A percentile compares a stretch with the other conserved stretches of the same genome.
Evolutionary conservation across 352 stramenopile genomes (phyloP).

Genomic region (Pythium dissimile): DNA sequence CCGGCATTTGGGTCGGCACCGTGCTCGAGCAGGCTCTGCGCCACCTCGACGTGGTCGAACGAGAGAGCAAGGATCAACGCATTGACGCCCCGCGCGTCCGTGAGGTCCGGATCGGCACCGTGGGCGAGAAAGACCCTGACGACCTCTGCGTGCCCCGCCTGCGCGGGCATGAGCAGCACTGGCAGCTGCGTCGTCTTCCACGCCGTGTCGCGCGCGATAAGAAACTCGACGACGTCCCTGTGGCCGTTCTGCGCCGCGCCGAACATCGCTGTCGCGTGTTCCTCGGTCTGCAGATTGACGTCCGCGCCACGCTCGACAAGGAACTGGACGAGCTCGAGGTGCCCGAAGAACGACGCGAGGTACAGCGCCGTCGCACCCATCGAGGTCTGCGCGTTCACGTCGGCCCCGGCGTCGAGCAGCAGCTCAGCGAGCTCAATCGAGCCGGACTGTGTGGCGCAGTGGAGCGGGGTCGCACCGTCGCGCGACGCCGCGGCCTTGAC

Average conservation of each 20-base stretch:
- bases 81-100: slow-evolving; percentile 60
- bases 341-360: slow-evolving; percentile 23
- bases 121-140: slow-evolving; percentile 31
- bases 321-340: slow-evolving; percentile 18
- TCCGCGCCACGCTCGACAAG: slow-evolving; percentile 19
- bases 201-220: slow-evolving; percentile 16
- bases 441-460: slow-evolving; percentile 20
- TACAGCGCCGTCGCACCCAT: slow-evolving; percentile 23
- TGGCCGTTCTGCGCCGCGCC: slow-evolving; percentile 23
- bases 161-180: slow-evolving; percentile 23
- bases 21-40: slow-evolving; percentile 20
- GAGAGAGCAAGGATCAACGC: slow-evolving; percentile 33
- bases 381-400: slow-evolving; percentile 24
- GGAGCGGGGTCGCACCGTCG: slow-evolving; percentile 22
- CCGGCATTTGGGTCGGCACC: slow-evolving; percentile 23
- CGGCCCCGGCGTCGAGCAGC: slow-evolving; percentile 17
- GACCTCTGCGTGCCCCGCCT: slow-evolving; percentile 22
- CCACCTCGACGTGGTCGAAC: slow-evolving; percentile 21
- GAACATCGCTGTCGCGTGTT: slow-evolving; percentile 21
- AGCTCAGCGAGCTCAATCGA: slow-evolving; percentile 14
- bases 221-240: slow-evolving; percentile 20
- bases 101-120: slow-evolving; percentile 45
- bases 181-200: slow-evolving; percentile 22
- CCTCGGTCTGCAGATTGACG: slow-evolving; percentile 18
- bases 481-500: slow-evolving; percentile 3